phyloP scores from a whole-genome alignment of 257 asterid genomes.

The Ligustrum vulgare region DNA sequence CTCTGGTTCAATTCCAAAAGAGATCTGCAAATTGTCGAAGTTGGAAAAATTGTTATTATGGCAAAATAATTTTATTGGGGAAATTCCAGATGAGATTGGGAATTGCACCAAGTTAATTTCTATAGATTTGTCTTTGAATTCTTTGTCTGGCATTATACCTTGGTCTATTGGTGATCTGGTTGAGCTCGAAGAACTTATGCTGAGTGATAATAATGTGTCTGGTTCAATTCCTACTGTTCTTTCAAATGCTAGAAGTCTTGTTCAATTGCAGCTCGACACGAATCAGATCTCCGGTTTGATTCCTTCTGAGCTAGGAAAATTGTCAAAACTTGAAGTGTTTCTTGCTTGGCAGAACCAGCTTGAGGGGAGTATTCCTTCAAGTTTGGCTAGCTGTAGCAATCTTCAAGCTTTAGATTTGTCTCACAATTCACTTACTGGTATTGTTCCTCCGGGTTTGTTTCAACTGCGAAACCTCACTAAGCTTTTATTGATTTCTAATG shows the following conservation, averaged over 20 bases:
- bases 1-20: slow-evolving; percentile 59
- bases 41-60: slow-evolving; percentile 62
- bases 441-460: slow-evolving; percentile 56
- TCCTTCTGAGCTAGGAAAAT: slow-evolving; percentile 56
- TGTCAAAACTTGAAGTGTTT: slow-evolving; percentile 54
- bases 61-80: slow-evolving; percentile 62
- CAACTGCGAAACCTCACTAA: slow-evolving; percentile 62
- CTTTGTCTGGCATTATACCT: slow-evolving; percentile 56
- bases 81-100: slow-evolving; percentile 58
- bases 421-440: slow-evolving; percentile 59
- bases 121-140: slow-evolving; percentile 59
- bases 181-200: slow-evolving; percentile 65
- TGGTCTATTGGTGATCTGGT: slow-evolving; percentile 57
- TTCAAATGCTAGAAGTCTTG: slow-evolving; percentile 53
- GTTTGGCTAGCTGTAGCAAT: slow-evolving; percentile 59
- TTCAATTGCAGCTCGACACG: slow-evolving; percentile 70
- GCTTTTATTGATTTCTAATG: slow-evolving; percentile 63
- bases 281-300: slow-evolving; percentile 69
- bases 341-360: slow-evolving; percentile 84
- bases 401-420: slow-evolving; percentile 76
- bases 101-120: slow-evolving; percentile 47
- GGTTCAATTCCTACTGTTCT: slow-evolving; percentile 74
- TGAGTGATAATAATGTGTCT: slow-evolving; percentile 69
- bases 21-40: slow-evolving; percentile 60
- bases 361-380: slow-evolving; percentile 61